These are phyloP conservation scores for Gnomoniopsis sp. DNA, from an alignment of 2,329 filamentous ascomycete genomes.

Conservation along the genomic window DNA sequence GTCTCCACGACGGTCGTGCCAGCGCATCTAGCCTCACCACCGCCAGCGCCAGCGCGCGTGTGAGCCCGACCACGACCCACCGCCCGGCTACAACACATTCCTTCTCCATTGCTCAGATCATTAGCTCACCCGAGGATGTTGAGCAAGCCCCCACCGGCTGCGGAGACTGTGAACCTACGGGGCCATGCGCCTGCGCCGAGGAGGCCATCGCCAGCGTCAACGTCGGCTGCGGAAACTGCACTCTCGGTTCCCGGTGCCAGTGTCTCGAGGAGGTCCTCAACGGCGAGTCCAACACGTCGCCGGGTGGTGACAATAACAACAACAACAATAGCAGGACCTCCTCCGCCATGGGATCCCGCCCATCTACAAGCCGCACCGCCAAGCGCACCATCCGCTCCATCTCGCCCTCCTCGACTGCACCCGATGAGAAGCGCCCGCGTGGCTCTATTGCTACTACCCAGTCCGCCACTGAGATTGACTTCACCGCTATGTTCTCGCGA, in stretches of 20 bases:
- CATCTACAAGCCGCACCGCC: constrained; percentile 8
- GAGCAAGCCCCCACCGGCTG: constrained; percentile 43
- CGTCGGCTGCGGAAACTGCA: constrained; percentile 64
- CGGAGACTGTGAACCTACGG: constrained; percentile 51
- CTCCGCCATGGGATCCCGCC: background rate
- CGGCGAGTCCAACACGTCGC: constrained; percentile 19
- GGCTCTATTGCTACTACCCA: constrained; percentile 32
- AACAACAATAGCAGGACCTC: constrained; percentile 15
- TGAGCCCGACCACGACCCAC: constrained; percentile 16
- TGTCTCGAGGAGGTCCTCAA: constrained; percentile 49
- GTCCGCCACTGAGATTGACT: constrained; percentile 65
- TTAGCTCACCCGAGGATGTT: constrained; percentile 48
- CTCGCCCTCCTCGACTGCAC: constrained; percentile 39
- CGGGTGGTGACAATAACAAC: no score
- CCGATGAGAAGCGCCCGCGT: constrained; percentile 55
- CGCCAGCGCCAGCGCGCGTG: constrained; percentile 9
- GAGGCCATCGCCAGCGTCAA: constrained; percentile 51
- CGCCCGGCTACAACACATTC: constrained; percentile 25
- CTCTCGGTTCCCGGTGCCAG: constrained; percentile 58
- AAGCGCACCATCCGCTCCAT: constrained; percentile 20
- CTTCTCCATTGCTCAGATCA: constrained; percentile 56
- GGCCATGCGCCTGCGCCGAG: constrained; percentile 57
- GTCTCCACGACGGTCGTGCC: constrained; percentile 3
- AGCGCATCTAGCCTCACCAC: constrained; percentile 16
- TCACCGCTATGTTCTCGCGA: constrained; percentile 62